Percentiles rank a stretch among this genome's conserved stretches.
Conservation (phyloP, 768 basidiomycete species). For the Austroboletus eburneus region DNA sequence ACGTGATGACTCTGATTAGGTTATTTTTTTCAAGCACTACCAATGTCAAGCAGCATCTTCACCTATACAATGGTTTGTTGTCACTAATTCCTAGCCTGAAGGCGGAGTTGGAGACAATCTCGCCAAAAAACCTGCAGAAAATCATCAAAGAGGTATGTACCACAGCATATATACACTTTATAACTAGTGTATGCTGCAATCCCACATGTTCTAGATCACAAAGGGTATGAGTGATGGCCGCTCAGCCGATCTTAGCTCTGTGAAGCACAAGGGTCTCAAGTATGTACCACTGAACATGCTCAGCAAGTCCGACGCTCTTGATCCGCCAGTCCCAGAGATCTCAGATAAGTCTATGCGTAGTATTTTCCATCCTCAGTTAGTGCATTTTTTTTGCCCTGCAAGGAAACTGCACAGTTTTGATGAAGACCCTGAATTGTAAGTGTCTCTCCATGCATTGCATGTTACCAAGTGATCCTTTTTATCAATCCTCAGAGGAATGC, state of each 20-base stretch:
- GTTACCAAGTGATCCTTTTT: not conserved
- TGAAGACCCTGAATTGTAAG: not conserved
- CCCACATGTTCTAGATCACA: not conserved
- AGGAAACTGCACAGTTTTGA: not conserved
- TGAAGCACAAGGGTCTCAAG: not conserved
- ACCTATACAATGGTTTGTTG: not conserved
- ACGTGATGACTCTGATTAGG: not conserved
- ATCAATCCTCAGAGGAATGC: not conserved
- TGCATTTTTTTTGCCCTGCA: not conserved
- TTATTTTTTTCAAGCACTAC: not conserved
- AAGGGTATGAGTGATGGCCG: not conserved
- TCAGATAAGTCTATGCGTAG: conserved; percentile 4
- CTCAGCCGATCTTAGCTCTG: not conserved
- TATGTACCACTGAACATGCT: not conserved
- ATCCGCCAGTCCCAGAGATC: not conserved
- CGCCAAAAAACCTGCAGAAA: not conserved
- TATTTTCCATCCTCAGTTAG: conserved; percentile 1
- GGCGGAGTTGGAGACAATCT: not conserved
- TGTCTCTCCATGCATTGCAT: not conserved
- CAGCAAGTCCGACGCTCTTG: not conserved
- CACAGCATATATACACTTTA: not conserved
- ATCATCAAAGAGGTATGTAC: not conserved
- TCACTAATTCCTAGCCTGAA: not conserved
- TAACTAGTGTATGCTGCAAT: not conserved
- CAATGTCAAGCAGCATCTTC: not conserved